Evolutionary conservation across 345 rosid species (phyloP).

Genomic region (Alliaria petiolata): DNA sequence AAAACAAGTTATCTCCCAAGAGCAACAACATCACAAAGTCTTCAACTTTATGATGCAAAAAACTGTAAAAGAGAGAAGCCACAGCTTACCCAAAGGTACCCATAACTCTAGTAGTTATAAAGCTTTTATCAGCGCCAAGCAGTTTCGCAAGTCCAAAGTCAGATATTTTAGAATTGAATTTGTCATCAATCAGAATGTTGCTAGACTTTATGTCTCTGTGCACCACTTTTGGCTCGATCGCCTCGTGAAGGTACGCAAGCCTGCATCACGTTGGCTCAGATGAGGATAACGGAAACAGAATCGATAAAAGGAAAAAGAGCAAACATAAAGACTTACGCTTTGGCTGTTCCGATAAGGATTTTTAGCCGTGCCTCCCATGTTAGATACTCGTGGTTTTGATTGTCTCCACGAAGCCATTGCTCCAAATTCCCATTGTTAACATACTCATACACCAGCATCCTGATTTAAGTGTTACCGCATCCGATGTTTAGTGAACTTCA

Average conservation of each 20-base stretch:
- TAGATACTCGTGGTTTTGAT: conserved; percentile 64
- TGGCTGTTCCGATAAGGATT: conserved; percentile 81
- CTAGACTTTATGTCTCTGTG: conserved; percentile 98
- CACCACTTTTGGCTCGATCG: conserved; percentile 99
- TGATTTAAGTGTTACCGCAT: conserved; percentile 12
- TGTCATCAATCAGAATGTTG: conserved; percentile 86
- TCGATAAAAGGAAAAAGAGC: background rate
- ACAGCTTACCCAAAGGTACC: conserved; percentile 89
- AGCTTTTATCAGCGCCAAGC: conserved; percentile 95
- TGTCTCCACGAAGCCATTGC: conserved; percentile 93
- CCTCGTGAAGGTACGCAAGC: conserved; percentile 96
- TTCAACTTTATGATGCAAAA: background rate
- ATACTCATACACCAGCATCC: conserved; percentile 84
- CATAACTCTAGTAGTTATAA: conserved; percentile 97
- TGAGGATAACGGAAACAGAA: background rate
- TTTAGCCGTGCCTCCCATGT: conserved; percentile 90
- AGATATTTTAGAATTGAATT: conserved; percentile 90
- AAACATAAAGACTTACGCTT: conserved; percentile 63
- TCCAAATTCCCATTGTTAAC: conserved; percentile 90
- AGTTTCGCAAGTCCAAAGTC: conserved; percentile 98
- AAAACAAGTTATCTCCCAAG: background rate
- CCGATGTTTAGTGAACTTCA: background rate
- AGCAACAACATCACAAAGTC: background rate
- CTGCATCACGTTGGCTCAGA: conserved; percentile 42
- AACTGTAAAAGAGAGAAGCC: background rate